These are phyloP conservation scores for Russula earlei DNA, from an alignment of 768 basidiomycete genomes.

Conservation along the genomic window DNA sequence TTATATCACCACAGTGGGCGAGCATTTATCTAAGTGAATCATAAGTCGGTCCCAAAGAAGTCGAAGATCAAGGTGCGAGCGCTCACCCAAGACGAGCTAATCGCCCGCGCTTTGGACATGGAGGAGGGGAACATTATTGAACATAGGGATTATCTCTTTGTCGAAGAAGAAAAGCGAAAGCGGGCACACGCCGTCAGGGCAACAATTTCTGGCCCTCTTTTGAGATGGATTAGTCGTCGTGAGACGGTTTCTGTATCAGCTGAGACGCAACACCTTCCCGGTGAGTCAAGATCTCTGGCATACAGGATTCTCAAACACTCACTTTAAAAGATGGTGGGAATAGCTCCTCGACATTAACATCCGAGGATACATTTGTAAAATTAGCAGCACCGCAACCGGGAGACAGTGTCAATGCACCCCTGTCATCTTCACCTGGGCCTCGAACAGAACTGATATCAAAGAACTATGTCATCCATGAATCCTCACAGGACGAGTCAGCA, in stretches of 20 bases:
- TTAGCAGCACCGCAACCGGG: background rate
- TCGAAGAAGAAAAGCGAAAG: conserved; percentile 77
- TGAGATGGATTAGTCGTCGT: conserved; percentile 60
- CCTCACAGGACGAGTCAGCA: conserved; percentile 36
- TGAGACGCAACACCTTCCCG: conserved; percentile 29
- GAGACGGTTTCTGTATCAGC: conserved; percentile 44
- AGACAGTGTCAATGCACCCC: background rate
- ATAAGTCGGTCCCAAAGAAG: conserved; percentile 47
- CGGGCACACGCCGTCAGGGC: conserved; percentile 53
- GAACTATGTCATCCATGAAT: conserved; percentile 66
- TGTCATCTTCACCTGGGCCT: background rate
- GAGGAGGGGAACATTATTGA: conserved; percentile 79
- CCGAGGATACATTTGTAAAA: background rate
- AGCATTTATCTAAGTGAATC: conserved; percentile 18
- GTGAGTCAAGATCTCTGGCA: conserved; percentile 6
- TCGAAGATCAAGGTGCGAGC: conserved; percentile 40
- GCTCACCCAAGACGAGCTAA: conserved; percentile 75
- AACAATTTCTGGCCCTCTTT: conserved; percentile 52
- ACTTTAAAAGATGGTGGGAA: background rate
- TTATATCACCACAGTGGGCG: background rate
- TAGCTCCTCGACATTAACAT: background rate
- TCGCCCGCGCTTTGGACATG: conserved; percentile 73
- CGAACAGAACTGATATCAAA: conserved; percentile 43
- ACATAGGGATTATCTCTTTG: conserved; percentile 66
- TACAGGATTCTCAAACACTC: background rate